Base-by-base conservation (phyloP, 1,284 basidiomycete genomes). In the Xanthoconium separans region DNA sequence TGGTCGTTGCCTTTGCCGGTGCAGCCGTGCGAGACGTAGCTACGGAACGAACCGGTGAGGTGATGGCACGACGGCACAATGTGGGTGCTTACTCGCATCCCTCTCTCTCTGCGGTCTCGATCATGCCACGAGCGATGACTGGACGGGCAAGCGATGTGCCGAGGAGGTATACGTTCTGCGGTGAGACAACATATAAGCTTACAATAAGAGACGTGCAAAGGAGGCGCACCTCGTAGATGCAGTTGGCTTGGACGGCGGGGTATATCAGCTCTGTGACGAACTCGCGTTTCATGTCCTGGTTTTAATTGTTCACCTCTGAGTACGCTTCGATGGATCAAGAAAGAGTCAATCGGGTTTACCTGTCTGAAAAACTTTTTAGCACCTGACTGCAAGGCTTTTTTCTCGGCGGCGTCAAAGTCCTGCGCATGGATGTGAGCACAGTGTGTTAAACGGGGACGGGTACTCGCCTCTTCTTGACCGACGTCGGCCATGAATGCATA, bases 1-100 rank as follows among this genome's bases (percentile, higher is more conserved):
- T 99, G 97, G 75, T 99, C 96, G 74, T 99, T 99, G 54, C 96
- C 96, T 79, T 99, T 99, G 55, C 96, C 96, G 45, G 96, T 99
- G 82, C 96, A 99, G 39, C 96, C 96, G 76, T 99, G 97, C 37
- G 95, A 90, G 61, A 99, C 96, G 70, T 83, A 99, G 74, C 92
- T 94, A 57, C 15, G 54, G 30, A 12, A 49, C 6, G 10, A 46
- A 33, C 48, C 55, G 52, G 51, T 40, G 34, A 34, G 52, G 42
- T 18, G 56, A 44, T 18, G 31, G 6, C 29, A 37, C 31, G n/a
- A 44, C 30, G 31, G 13, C 6, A 47, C 10, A 12, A 7, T 31
- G 16, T 7, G 9, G 47, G 9, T 50, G 75, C 87, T 75, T 69
- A 93, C 91, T 96, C 91, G 91, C 95, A 98, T 52, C 89, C 87